Percentiles rank a stretch among this genome's conserved stretches.
phyloP scores from a whole-genome alignment of 192 early-diverging fungal genomes.

The Backusella tuberculispora region DNA sequence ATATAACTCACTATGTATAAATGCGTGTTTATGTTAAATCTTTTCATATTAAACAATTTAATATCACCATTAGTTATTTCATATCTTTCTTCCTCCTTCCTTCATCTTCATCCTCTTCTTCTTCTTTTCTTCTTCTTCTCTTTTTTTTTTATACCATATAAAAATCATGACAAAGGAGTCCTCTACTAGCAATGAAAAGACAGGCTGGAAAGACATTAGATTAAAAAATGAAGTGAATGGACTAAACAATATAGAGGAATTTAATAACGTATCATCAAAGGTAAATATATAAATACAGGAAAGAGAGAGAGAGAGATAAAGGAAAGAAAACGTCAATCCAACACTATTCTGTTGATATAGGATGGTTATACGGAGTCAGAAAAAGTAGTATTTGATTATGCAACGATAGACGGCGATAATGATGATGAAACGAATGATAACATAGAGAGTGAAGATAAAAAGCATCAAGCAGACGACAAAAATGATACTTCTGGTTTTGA shows the following conservation, averaged over 20 bases:
- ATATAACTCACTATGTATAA: not conserved
- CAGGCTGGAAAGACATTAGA: not conserved
- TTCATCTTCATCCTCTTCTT: not conserved
- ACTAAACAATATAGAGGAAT: not conserved
- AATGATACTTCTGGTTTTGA: not conserved
- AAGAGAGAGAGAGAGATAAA: too few species aligned
- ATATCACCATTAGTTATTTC: not conserved
- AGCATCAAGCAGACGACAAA: not conserved
- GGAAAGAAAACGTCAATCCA: not conserved
- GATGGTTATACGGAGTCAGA: not conserved
- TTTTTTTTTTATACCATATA: not conserved
- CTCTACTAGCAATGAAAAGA: not conserved
- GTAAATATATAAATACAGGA: not conserved
- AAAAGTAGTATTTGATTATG: conserved; percentile 1
- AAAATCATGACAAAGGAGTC: not conserved
- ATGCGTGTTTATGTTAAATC: not conserved
- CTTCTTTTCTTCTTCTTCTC: not conserved
- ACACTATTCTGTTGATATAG: not conserved
- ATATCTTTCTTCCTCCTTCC: not conserved
- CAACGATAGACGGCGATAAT: not conserved
- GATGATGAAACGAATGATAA: not conserved
- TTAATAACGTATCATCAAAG: not conserved
- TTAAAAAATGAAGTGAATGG: not conserved
- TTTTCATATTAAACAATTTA: not conserved
- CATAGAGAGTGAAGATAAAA: not conserved